These are phyloP conservation scores for Triticum monococcum DNA, from an alignment of 176 grass and related monocot species.

Conservation along the genomic window DNA sequence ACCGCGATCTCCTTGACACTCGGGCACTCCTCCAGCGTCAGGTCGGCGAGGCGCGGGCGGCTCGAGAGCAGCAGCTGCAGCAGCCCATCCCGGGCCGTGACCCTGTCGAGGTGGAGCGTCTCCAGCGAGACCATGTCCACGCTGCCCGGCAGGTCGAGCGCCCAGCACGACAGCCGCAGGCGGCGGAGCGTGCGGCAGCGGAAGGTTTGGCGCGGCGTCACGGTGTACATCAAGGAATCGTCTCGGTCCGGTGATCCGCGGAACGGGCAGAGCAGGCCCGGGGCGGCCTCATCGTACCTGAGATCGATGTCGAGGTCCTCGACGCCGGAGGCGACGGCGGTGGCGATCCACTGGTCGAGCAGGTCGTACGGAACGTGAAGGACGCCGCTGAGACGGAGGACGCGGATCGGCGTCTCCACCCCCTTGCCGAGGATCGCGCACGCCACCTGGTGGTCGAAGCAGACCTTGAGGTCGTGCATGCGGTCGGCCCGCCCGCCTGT, in stretches of 20 bases:
- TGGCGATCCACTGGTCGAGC: background rate
- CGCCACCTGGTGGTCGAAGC: conserved; percentile 7
- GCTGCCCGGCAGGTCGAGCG: background rate
- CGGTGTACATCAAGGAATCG: background rate
- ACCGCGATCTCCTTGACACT: background rate
- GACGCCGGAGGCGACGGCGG: background rate
- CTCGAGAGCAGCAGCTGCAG: background rate
- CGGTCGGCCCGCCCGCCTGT: background rate
- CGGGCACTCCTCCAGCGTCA: conserved; percentile 24
- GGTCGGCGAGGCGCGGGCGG: background rate
- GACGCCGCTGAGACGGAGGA: background rate
- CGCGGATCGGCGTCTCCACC: background rate
- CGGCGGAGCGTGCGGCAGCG: background rate
- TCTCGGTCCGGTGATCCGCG: background rate
- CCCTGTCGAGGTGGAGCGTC: background rate
- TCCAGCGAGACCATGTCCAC: background rate
- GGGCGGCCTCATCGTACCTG: background rate
- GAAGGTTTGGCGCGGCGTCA: background rate
- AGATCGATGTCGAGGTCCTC: conserved; percentile 5
- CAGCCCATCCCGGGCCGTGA: background rate
- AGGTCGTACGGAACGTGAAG: background rate
- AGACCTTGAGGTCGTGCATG: background rate
- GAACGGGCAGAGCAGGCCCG: background rate
- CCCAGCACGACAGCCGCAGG: background rate
- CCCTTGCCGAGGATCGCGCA: background rate